phyloP scores from a whole-genome alignment of 2,329 filamentous ascomycete genomes.

The Teratosphaeria viscida region DNA sequence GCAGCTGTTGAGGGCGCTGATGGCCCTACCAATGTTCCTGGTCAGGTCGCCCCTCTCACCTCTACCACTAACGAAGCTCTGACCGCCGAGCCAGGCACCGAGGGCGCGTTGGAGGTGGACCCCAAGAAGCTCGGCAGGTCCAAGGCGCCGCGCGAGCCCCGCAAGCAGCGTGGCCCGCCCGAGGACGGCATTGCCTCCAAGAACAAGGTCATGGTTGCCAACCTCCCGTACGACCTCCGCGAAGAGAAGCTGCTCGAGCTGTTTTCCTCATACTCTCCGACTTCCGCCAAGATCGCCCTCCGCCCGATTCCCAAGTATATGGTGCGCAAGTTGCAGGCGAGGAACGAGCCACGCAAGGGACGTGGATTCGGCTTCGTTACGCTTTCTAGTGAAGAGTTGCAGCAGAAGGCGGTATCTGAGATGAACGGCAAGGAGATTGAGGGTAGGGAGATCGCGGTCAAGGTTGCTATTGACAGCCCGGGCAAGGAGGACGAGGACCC shows the following conservation, averaged over 20 bases:
- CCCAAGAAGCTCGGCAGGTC: conserved; percentile 32
- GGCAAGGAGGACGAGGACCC: conserved; percentile 86
- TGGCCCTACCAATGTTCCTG: conserved; percentile 42
- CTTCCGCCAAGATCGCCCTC: conserved; percentile 95
- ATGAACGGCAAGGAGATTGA: conserved; percentile 99
- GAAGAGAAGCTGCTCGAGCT: conserved; percentile 99
- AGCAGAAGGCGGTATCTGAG: conserved; percentile 92
- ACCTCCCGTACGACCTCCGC: conserved; percentile 93
- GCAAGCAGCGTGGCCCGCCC: conserved; percentile 83
- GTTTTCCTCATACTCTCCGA: conserved; percentile 83
- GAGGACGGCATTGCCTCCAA: conserved; percentile 97
- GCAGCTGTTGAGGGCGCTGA: conserved; percentile 30
- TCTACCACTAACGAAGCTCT: conserved; percentile 44
- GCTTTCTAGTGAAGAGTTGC: conserved; percentile 84
- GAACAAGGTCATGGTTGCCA: conserved; percentile 99
- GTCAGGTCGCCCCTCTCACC: conserved; percentile 40
- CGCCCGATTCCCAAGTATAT: conserved; percentile 98
- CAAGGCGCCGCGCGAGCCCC: conserved; percentile 42
- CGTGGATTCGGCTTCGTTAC: conserved; percentile 98
- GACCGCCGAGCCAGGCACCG: conserved; percentile 43
- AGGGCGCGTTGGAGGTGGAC: conserved; percentile 33
- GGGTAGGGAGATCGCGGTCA: conserved; percentile 97
- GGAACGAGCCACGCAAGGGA: conserved; percentile 95
- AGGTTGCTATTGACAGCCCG: conserved; percentile 98
- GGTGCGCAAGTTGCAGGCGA: conserved; percentile 99